A percentile compares a stretch with the other conserved stretches of the same genome.
phyloP scores from a whole-genome alignment of 2,329 filamentous ascomycete genomes.

The Metarhizium rileyi region DNA sequence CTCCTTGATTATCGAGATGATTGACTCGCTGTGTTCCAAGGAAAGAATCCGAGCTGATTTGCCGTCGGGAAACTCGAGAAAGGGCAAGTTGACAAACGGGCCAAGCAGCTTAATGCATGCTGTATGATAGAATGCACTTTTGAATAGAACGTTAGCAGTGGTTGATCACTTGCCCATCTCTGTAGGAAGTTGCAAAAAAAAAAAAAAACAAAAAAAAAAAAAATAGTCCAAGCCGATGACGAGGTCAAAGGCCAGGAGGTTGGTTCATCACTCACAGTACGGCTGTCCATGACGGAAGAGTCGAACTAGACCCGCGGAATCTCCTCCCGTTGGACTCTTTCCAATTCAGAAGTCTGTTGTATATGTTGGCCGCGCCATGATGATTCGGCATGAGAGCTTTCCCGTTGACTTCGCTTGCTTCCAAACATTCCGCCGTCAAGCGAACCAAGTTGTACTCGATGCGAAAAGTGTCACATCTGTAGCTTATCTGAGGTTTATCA shows the following conservation, averaged over 20 bases:
- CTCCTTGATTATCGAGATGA: slow-evolving; percentile 13
- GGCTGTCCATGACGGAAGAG: slow-evolving; percentile 5
- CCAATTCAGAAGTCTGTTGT: background rate
- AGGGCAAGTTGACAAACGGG: slow-evolving; percentile 1
- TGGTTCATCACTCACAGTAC: slow-evolving; percentile 5
- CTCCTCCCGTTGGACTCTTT: background rate
- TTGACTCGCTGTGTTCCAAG: slow-evolving; percentile 8
- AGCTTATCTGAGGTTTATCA: background rate
- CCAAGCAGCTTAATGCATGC: slow-evolving; percentile 6
- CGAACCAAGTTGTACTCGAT: slow-evolving; percentile 5
- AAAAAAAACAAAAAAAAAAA: too few species aligned
- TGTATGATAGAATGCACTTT: slow-evolving; percentile 6
- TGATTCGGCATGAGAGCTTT: slow-evolving; percentile 1
- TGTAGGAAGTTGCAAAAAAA: too few species aligned
- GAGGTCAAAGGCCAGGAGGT: too few species aligned
- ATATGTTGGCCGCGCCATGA: slow-evolving; percentile 2
- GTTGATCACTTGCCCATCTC: too few species aligned
- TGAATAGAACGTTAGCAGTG: too few species aligned
- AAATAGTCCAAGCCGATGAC: too few species aligned
- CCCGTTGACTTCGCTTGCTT: background rate
- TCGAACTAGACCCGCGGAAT: background rate
- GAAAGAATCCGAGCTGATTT: background rate
- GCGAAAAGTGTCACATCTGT: background rate
- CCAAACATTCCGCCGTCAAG: slow-evolving; percentile 2
- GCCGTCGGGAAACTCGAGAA: slow-evolving; percentile 1